Conservation (phyloP, 768 basidiomycete genomes). For the Suillus fuscotomentosus region DNA sequence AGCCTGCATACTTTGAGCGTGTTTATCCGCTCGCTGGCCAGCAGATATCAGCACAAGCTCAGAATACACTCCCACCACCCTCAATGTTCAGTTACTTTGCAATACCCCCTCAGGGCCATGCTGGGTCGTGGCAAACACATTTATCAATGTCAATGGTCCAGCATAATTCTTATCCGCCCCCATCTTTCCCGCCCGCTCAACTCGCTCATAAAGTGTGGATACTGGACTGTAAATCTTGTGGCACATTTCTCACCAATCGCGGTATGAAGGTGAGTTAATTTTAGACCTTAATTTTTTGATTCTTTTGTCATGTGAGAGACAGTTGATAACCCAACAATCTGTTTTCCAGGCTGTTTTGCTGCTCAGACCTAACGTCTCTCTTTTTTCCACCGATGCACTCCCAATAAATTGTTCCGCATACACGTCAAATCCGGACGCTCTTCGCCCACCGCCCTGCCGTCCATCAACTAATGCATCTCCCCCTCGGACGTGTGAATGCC, state of each 20-base stretch:
- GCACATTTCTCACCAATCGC: constrained; percentile 74
- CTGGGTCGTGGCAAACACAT: constrained; percentile 32
- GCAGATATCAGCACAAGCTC: constrained; percentile 12
- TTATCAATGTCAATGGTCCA: constrained; percentile 36
- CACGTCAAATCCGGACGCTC: constrained; percentile 44
- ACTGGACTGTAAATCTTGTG: constrained; percentile 73
- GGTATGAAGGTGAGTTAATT: constrained; percentile 70
- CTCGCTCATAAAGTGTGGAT: constrained; percentile 77
- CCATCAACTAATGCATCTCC: constrained; percentile 30
- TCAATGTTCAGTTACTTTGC: constrained; percentile 29
- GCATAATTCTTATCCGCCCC: constrained; percentile 40
- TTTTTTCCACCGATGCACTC: constrained; percentile 81
- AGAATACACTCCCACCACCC: constrained; percentile 9
- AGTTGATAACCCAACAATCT: constrained; percentile 4
- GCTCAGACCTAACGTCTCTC: constrained; percentile 73
- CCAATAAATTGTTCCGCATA: constrained; percentile 76
- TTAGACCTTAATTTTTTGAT: constrained; percentile 1
- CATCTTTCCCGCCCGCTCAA: constrained; percentile 38
- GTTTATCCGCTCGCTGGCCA: constrained; percentile 7
- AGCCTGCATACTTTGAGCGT: constrained; percentile 17
- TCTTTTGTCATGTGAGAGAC: constrained; percentile 3
- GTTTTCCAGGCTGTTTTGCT: constrained; percentile 72
- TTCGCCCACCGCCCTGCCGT: constrained; percentile 38
- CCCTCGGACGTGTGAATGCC: constrained; percentile 75
- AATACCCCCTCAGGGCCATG: constrained; percentile 13